These are phyloP conservation scores for Lumnitzera littorea DNA, from an alignment of 345 rosid genomes.

Conservation along the genomic window DNA sequence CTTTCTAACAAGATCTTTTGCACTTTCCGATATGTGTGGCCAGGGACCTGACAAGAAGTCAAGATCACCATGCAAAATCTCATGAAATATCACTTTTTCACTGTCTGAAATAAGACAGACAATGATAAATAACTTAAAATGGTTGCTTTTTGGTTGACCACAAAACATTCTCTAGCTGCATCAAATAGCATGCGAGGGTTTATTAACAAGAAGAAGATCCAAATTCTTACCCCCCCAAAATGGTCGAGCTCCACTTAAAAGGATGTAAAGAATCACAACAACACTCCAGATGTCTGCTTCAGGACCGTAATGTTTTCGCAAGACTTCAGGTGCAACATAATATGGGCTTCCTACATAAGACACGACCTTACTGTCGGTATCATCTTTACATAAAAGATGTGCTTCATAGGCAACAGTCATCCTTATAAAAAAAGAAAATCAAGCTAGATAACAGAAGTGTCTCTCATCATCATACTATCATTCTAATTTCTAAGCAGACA, in stretches of 20 bases:
- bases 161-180: too few species aligned
- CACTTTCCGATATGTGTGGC: slow-evolving; percentile 5
- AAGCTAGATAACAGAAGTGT: too few species aligned
- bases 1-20: slow-evolving; percentile 4
- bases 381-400: too few species aligned
- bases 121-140: not conserved
- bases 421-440: too few species aligned
- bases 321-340: slow-evolving; percentile 4
- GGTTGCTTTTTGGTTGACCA: too few species aligned
- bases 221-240: too few species aligned
- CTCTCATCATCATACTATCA: too few species aligned
- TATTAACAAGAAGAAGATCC: too few species aligned
- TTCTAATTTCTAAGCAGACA: too few species aligned
- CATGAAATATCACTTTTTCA: slow-evolving; percentile 1
- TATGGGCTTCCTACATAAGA: slow-evolving; percentile 4
- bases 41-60: slow-evolving; percentile 3
- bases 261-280: slow-evolving; percentile 1
- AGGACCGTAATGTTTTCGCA: slow-evolving; percentile 4
- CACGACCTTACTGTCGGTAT: not conserved
- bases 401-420: too few species aligned
- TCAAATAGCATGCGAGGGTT: too few species aligned
- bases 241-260: not conserved
- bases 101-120: not conserved
- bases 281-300: slow-evolving; percentile 4
- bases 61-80: slow-evolving; percentile 2